These are phyloP conservation scores for Quercus lobata DNA, from an alignment of 331 rosid genomes.

Conservation along the genomic window DNA sequence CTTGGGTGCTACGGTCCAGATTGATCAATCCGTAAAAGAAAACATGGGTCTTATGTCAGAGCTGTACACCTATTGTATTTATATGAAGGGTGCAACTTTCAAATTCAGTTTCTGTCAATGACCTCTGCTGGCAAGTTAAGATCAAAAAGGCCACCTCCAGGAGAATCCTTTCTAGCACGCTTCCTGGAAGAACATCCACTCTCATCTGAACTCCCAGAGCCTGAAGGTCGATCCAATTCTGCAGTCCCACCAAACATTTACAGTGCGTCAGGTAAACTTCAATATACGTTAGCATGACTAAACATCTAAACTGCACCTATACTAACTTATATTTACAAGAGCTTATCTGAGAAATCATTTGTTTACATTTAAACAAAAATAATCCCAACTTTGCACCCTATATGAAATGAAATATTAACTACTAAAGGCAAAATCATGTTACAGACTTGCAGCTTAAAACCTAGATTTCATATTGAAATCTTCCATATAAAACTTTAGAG, in stretches of 20 bases:
- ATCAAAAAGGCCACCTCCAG: conserved; percentile 71
- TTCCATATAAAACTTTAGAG: not conserved
- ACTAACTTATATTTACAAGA: conserved; percentile 27
- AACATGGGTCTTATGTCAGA: conserved; percentile 52
- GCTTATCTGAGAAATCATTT: conserved; percentile 1
- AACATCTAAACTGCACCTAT: conserved; percentile 39
- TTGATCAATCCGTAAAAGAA: conserved; percentile 32
- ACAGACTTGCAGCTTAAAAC: not conserved
- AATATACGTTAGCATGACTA: conserved; percentile 15
- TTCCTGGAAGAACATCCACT: conserved; percentile 68
- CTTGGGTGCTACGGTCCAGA: conserved; percentile 23
- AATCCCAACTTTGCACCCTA: not conserved
- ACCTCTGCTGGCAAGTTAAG: conserved; percentile 91
- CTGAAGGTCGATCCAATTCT: conserved; percentile 57
- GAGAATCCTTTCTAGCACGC: conserved; percentile 71
- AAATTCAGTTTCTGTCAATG: conserved; percentile 68
- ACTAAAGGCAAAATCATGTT: not conserved
- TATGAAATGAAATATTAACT: not conserved
- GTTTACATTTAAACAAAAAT: not conserved
- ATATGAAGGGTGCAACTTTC: conserved; percentile 35
- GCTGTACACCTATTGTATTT: conserved; percentile 58
- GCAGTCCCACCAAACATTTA: conserved; percentile 59
- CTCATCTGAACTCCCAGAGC: conserved; percentile 75
- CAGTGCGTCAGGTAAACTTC: conserved; percentile 29
- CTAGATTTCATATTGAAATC: not conserved